Conservation (phyloP, 2,329 filamentous ascomycete species). For the Elsinoe necatrix region DNA sequence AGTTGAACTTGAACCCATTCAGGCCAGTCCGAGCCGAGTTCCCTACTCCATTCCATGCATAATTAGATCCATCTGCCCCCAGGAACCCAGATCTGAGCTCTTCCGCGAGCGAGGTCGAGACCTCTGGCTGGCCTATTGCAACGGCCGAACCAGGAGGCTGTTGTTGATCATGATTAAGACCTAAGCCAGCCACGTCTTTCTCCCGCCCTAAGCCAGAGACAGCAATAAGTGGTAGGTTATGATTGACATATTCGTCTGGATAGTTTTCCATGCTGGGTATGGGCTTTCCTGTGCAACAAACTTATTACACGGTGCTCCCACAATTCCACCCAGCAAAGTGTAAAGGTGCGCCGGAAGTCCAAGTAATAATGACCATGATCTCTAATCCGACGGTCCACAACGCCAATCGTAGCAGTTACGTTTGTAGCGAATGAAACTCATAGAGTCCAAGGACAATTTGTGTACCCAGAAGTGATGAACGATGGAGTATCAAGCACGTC, state of each 20-base stretch:
- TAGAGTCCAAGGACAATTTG: too few species aligned
- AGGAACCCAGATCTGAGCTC: constrained; percentile 59
- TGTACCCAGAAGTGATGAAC: too few species aligned
- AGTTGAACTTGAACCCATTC: constrained; percentile 58
- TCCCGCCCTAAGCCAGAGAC: constrained; percentile 62
- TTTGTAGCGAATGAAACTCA: too few species aligned
- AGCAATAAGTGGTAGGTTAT: constrained; percentile 77
- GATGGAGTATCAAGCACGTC: too few species aligned
- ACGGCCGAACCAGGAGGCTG: constrained; percentile 47
- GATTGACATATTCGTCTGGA: constrained; percentile 68
- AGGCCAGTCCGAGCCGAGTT: constrained; percentile 37
- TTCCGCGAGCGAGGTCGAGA: constrained; percentile 58
- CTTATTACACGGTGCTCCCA: neutral
- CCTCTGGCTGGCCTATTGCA: constrained; percentile 59
- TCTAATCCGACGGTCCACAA: too few species aligned
- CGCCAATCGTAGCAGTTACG: too few species aligned
- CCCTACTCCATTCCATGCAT: constrained; percentile 59
- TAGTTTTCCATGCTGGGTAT: constrained; percentile 62
- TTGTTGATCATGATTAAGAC: neutral
- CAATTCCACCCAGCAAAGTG: neutral
- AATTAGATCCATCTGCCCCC: constrained; percentile 53
- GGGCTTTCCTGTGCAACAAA: neutral
- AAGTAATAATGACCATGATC: too few species aligned
- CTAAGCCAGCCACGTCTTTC: constrained; percentile 6
- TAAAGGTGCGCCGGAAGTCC: too few species aligned